Evolutionary conservation across 192 early-diverging fungal genomes (phyloP), one percentile per base, ranked within the genome.

Genomic region (Pilaira anomala): DNA sequence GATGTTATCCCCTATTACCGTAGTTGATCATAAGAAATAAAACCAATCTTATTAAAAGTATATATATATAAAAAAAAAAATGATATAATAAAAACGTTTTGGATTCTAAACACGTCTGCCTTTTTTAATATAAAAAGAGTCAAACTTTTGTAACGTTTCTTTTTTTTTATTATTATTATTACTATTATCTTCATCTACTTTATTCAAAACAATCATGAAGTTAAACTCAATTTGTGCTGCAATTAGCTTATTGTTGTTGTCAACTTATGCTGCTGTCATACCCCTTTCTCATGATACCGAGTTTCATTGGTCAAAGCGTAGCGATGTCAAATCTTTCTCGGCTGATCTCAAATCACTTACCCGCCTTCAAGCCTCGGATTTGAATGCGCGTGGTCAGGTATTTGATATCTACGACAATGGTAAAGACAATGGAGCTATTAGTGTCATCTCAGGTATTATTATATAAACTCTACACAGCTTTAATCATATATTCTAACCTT

Each of bases 21-120:
- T 68, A 28, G 67, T 68, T 3, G 67, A 68, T 41, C 67, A 62
- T 39, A 40, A 44, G 14, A 57, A 36, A 21, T 18, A 54, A 13
- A 55, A 39, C 13, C n/a, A 55, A 6, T 18, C 39, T n/a, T n/a
- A n/a, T n/a, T n/a, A n/a, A n/a, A n/a, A n/a, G n/a, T n/a, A n/a
- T 7, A 33, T 33, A 33, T 4, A 33, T 7, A 33, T 4, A 33
- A 4, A 33, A 2, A 2, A 7, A 33, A 2, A 33, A 33, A 33
- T 33, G 3, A 33, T 33, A 4, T 4, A 33, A 33, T 4, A 33
- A 4, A 33, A 33, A 33, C 30, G 3, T 33, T 33, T n/a, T n/a
- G n/a, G 7, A 7, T 33, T 33, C 30, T 33, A 33, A 33, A 33
- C 30, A 33, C 30, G 30, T 33, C 30, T 7, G 30, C 30, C 3